Conservation (phyloP, 768 basidiomycete genomes). For the Solioccasus polychromus region DNA sequence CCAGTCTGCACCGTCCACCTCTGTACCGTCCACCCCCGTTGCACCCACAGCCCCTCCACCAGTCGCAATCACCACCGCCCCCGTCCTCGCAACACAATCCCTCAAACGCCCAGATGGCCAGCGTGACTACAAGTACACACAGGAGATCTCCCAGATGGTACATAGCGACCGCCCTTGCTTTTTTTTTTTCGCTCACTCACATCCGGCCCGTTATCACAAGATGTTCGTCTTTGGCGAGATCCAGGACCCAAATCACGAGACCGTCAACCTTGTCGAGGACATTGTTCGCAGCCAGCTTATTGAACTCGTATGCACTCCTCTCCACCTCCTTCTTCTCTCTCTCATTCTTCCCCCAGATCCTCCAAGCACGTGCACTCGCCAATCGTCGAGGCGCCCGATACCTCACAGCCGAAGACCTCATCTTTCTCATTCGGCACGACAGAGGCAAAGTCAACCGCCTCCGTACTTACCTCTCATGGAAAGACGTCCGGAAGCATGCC, state of each 20-base stretch:
- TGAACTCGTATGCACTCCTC: slow-evolving; percentile 70
- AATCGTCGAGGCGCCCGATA: slow-evolving; percentile 81
- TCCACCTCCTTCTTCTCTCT: slow-evolving; percentile 3
- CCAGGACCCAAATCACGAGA: slow-evolving; percentile 82
- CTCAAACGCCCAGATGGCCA: slow-evolving; percentile 23
- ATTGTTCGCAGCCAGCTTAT: slow-evolving; percentile 88
- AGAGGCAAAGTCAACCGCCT: slow-evolving; percentile 91
- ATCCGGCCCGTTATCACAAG: too few relatives aligned
- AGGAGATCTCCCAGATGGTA: slow-evolving; percentile 95
- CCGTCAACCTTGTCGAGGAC: slow-evolving; percentile 93
- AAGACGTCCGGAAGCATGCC: slow-evolving; percentile 92
- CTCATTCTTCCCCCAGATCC: slow-evolving; percentile 50
- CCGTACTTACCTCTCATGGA: slow-evolving; percentile 93
- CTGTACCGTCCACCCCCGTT: slow-evolving; percentile 23
- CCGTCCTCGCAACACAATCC: slow-evolving; percentile 9
- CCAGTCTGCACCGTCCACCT: slow-evolving; percentile 9
- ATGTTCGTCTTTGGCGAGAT: slow-evolving; percentile 99
- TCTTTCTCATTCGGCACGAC: slow-evolving; percentile 94
- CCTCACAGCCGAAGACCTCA: slow-evolving; percentile 89
- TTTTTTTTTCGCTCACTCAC: background rate
- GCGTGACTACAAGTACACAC: slow-evolving; percentile 82
- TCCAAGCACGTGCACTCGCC: slow-evolving; percentile 84
- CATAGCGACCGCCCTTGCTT: too few relatives aligned
- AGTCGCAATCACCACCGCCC: slow-evolving; percentile 5
- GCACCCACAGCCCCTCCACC: slow-evolving; percentile 4